Conservation (phyloP, 495 filamentous ascomycete species). For the Astrothelium macrocarpum region DNA sequence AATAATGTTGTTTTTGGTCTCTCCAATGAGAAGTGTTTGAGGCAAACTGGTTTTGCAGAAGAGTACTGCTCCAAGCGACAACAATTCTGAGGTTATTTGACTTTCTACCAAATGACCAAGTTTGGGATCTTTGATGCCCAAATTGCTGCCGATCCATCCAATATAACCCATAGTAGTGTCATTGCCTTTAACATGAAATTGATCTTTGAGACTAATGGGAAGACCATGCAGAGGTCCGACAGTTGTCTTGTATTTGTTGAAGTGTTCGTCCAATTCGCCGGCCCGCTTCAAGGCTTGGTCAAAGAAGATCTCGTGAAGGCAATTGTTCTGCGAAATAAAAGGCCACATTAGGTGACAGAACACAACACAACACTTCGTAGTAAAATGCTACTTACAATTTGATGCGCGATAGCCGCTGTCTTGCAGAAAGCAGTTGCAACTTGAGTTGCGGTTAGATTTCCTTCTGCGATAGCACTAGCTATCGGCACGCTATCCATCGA, state of each 20-base stretch:
- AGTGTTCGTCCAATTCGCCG: slow-evolving; percentile 34
- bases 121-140: neutral
- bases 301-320: slow-evolving; percentile 33
- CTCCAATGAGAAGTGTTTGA: slow-evolving; percentile 30
- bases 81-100: slow-evolving; percentile 27
- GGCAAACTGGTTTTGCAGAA: slow-evolving; percentile 47
- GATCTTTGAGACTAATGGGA: slow-evolving; percentile 34
- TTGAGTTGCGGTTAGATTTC: slow-evolving; percentile 42
- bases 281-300: slow-evolving; percentile 37
- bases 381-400: slow-evolving; percentile 11
- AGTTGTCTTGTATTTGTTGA: slow-evolving; percentile 30
- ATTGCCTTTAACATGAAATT: slow-evolving; percentile 20
- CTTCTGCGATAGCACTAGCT: neutral
- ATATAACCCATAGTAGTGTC: slow-evolving; percentile 16
- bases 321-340: slow-evolving; percentile 20
- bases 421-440: slow-evolving; percentile 55
- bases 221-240: slow-evolving; percentile 37
- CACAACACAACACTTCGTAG: too few species aligned
- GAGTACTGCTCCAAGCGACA: slow-evolving; percentile 37
- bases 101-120: slow-evolving; percentile 9
- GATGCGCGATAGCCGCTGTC: slow-evolving; percentile 35
- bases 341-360: too few species aligned
- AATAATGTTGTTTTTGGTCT: slow-evolving; percentile 50
- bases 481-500: neutral
- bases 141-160: slow-evolving; percentile 12